Percentiles rank a stretch among this genome's conserved stretches.
Evolutionary conservation across 2,329 filamentous ascomycete species (phyloP).

Genomic region (Ustilaginoidea virens): DNA sequence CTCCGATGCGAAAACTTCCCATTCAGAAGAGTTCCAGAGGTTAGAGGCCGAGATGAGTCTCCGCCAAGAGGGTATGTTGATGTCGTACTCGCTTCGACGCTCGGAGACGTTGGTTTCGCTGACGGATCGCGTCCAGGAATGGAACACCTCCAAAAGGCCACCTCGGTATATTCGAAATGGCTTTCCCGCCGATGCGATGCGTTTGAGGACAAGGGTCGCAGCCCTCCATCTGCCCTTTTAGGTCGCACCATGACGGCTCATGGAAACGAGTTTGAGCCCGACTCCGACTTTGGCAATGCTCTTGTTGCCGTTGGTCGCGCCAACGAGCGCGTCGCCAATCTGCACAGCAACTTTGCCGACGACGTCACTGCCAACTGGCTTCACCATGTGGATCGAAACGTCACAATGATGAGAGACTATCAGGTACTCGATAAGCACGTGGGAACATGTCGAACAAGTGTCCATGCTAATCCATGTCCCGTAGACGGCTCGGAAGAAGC

Average conservation of each 20-base stretch:
- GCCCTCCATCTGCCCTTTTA: slow-evolving; percentile 61
- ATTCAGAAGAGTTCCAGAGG: slow-evolving; percentile 81
- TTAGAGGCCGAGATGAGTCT: slow-evolving; percentile 83
- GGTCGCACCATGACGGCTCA: slow-evolving; percentile 77
- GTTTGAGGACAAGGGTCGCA: slow-evolving; percentile 73
- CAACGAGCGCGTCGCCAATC: slow-evolving; percentile 73
- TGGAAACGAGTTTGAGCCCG: slow-evolving; percentile 80
- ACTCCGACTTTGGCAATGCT: slow-evolving; percentile 84
- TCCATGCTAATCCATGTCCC: too few species aligned
- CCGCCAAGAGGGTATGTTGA: slow-evolving; percentile 60
- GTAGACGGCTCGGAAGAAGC: slow-evolving; percentile 71
- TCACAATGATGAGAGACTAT: slow-evolving; percentile 96
- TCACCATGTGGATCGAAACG: slow-evolving; percentile 75
- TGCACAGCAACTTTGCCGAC: slow-evolving; percentile 70
- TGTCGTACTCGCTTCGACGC: too few species aligned
- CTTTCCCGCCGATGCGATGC: slow-evolving; percentile 70
- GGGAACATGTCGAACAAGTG: too few species aligned
- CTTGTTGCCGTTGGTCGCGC: slow-evolving; percentile 65
- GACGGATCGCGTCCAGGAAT: slow-evolving; percentile 67
- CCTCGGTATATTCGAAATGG: slow-evolving; percentile 76
- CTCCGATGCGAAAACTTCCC: slow-evolving; percentile 69
- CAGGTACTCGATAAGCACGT: slow-evolving; percentile 43
- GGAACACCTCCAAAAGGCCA: slow-evolving; percentile 76
- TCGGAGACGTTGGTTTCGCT: too few species aligned
- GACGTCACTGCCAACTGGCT: slow-evolving; percentile 74